Evolutionary conservation across 116 monocot species (phyloP).

Genomic region (Trichopus zeylanicus): DNA sequence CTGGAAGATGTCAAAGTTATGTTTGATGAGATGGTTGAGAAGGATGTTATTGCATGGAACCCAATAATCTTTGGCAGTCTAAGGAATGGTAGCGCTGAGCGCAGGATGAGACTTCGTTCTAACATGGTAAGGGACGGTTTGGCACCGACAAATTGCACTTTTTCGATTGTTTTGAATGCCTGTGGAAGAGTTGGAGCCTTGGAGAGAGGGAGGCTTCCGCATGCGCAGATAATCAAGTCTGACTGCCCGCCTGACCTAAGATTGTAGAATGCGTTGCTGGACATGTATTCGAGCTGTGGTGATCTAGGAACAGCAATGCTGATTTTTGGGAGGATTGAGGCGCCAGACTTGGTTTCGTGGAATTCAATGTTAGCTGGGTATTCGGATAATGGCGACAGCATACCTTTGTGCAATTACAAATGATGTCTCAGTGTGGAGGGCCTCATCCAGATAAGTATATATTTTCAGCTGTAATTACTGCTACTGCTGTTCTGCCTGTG

Average conservation of each 20-base stretch:
- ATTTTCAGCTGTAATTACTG: conserved; percentile 49
- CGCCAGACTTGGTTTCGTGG: conserved; percentile 73
- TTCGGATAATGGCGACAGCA: conserved; percentile 31
- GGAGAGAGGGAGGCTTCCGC: conserved; percentile 38
- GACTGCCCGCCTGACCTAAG: conserved; percentile 17
- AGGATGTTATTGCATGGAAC: conserved; percentile 74
- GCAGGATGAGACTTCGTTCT: conserved; percentile 30
- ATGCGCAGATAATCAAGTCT: conserved; percentile 31
- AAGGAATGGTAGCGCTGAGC: conserved; percentile 19
- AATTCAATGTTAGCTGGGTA: conserved; percentile 69
- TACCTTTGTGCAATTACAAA: conserved; percentile 36
- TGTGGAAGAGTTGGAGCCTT: conserved; percentile 37
- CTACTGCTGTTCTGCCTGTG: conserved; percentile 37
- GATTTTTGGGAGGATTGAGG: conserved; percentile 54
- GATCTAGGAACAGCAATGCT: conserved; percentile 32
- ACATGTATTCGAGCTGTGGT: conserved; percentile 75
- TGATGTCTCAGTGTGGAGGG: conserved; percentile 8
- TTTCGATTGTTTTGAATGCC: conserved; percentile 49
- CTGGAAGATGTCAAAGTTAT: conserved; percentile 22
- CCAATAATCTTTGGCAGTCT: conserved; percentile 42
- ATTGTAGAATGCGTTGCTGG: conserved; percentile 60
- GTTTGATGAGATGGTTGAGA: conserved; percentile 46
- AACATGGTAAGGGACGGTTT: conserved; percentile 33
- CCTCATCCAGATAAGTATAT: conserved; percentile 65
- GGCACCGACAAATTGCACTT: conserved; percentile 42